Evolutionary conservation across 129 eudicot genomes (phyloP), one percentile per base, ranked within the genome.

Genomic region (Centella asiatica): DNA sequence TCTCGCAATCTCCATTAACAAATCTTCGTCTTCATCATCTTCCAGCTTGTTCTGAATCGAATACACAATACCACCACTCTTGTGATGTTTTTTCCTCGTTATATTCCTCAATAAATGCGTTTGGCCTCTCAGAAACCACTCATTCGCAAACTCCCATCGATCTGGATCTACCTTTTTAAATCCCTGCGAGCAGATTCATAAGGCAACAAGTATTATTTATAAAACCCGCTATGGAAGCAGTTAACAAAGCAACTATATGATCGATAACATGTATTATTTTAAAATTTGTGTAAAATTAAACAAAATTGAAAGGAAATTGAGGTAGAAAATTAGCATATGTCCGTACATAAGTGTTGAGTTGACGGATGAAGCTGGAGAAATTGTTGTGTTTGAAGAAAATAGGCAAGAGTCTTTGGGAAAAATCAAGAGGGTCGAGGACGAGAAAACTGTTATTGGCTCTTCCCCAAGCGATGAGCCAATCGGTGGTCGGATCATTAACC

Each of bases 331-430:
- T n/a, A n/a, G n/a, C n/a, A 31, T 17, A 24, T 15, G 46, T 22
- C 49, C 92, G 61, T 66, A 89, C 97, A 62, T 89, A 89, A 20
- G 90, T 85, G 51, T 89, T 89, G 73, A 88, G 85, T 62, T 88
- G 94, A 37, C 88, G 88, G 66, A 85, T 77, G 44, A 85, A 84
- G 70, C 87, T 84, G 28, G 93, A 84, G 78, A 84, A 84, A 66
- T 80, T 84, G 57, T 71, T 80, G 75, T 85, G 93, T 75, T 85
- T 88, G 78, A 88, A 88, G 49, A 66, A 85, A 3, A 72, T 65
- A n/a, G 96, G 95, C 34, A 89, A 53, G 24, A 89, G 62, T 33
- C 71, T 57, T 31, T 75, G 81, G 0, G 95, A 85, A 60, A 89
- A 89, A 13, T 80, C 85, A 25, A 82, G 51, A 19, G 95, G 90